phyloP scores from a whole-genome alignment of 495 filamentous ascomycete species.

The Penicillium canescens region DNA sequence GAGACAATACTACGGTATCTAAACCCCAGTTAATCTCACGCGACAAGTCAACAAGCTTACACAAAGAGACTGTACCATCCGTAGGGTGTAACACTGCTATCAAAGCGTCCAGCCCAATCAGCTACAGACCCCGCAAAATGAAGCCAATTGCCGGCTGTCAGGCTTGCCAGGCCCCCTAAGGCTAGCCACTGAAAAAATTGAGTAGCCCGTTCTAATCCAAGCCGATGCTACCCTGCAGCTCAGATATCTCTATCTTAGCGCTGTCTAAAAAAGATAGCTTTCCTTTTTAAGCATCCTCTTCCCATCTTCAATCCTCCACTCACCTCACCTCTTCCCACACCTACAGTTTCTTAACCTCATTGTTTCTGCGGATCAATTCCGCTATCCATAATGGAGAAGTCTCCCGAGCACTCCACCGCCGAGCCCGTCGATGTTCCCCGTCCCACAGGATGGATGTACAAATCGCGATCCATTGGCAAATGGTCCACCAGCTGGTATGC shows the following conservation, averaged over 20 bases:
- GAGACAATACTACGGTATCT: slow-evolving; percentile 10
- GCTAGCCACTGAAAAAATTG: neutral
- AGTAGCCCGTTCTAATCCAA: neutral
- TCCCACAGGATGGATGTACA: slow-evolving; percentile 51
- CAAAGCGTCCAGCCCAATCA: slow-evolving; percentile 17
- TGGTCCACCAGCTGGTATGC: slow-evolving; percentile 65
- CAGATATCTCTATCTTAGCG: neutral
- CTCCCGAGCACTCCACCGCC: slow-evolving; percentile 5
- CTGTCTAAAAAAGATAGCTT: neutral
- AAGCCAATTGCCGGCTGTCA: neutral
- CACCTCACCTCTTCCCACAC: neutral
- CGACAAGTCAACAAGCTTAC: neutral
- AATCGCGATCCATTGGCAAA: slow-evolving; percentile 45
- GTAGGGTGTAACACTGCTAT: slow-evolving; percentile 24
- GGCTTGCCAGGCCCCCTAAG: neutral
- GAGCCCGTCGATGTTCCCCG: slow-evolving; percentile 10
- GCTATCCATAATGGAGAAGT: slow-evolving; percentile 17
- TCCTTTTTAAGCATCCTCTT: neutral
- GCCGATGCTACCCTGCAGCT: slow-evolving; percentile 8
- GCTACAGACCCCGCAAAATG: neutral
- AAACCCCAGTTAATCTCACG: slow-evolving; percentile 2
- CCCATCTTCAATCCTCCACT: neutral
- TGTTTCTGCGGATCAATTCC: neutral
- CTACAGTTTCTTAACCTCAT: neutral
- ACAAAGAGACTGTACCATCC: slow-evolving; percentile 6